Conservation (phyloP, 495 filamentous ascomycete species). For the Neurospora sp. region DNA sequence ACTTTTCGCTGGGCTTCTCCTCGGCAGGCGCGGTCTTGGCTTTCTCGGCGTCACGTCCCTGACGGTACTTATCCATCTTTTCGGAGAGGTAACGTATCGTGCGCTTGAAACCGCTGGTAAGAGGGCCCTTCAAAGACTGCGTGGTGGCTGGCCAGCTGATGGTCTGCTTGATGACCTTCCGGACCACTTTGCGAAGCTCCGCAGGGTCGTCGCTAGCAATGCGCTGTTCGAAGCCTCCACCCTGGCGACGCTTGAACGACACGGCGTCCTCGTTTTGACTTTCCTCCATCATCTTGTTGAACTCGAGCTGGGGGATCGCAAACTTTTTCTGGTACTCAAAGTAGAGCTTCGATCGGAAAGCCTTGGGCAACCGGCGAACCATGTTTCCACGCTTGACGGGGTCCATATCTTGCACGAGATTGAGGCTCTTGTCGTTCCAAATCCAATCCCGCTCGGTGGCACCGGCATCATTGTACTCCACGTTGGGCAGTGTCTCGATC, state of each 20-base stretch:
- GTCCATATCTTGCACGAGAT: conserved; percentile 81
- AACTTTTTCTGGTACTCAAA: conserved; percentile 90
- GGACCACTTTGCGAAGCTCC: conserved; percentile 56
- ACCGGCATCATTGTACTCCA: conserved; percentile 63
- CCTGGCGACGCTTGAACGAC: conserved; percentile 60
- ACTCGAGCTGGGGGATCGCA: conserved; percentile 70
- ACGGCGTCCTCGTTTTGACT: conserved; percentile 57
- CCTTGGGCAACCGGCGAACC: conserved; percentile 81
- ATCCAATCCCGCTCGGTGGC: conserved; percentile 54
- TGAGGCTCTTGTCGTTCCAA: conserved; percentile 42
- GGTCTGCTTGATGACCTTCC: conserved; percentile 68
- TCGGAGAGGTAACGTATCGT: conserved; percentile 70
- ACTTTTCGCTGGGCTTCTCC: background rate
- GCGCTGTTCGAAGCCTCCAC: conserved; percentile 73
- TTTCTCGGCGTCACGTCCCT: conserved; percentile 24
- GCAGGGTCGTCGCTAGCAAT: conserved; percentile 60
- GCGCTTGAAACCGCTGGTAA: conserved; percentile 63
- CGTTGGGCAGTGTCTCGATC: conserved; percentile 81
- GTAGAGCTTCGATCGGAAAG: conserved; percentile 82
- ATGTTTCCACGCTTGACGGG: conserved; percentile 85
- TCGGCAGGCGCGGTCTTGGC: conserved; percentile 2
- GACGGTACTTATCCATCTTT: conserved; percentile 66
- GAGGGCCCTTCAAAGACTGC: conserved; percentile 68
- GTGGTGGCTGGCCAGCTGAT: conserved; percentile 82
- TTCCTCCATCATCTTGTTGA: conserved; percentile 74